Evolutionary conservation across 805 yeast genomes (phyloP).

Genomic region (Zygosaccharomyces gambellarensis): DNA sequence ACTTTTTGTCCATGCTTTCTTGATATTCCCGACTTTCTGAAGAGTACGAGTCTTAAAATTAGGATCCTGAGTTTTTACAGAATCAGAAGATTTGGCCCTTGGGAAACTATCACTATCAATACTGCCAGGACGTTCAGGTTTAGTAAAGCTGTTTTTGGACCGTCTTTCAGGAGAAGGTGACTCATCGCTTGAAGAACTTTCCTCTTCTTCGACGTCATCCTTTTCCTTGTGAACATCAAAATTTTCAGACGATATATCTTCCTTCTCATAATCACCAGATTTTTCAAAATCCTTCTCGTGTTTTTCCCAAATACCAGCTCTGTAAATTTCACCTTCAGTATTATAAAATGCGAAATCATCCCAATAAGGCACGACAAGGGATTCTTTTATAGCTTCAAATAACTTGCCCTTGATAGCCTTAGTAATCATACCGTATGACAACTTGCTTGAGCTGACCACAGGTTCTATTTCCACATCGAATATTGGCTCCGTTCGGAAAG

Average conservation of each 20-base stretch:
- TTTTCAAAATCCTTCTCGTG: constrained; percentile 3
- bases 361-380: constrained; percentile 81
- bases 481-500: constrained; percentile 73
- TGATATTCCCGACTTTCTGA: constrained; percentile 19
- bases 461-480: constrained; percentile 80
- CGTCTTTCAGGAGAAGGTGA: background rate
- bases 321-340: constrained; percentile 62
- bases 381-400: constrained; percentile 70
- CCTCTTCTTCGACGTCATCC: background rate
- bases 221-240: constrained; percentile 2
- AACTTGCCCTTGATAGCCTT: constrained; percentile 73
- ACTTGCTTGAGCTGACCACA: constrained; percentile 76
- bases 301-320: constrained; percentile 88
- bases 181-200: background rate
- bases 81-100: constrained; percentile 4
- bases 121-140: background rate
- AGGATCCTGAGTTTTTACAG: constrained; percentile 1
- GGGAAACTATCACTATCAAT: background rate
- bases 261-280: constrained; percentile 1
- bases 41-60: constrained; percentile 17
- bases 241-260: constrained; percentile 6
- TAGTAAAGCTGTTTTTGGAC: background rate
- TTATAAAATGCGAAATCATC: constrained; percentile 76
- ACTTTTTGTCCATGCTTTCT: constrained; percentile 24
- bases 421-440: constrained; percentile 74